Evolutionary conservation across 345 rosid genomes (phyloP).

Genomic region (Trapa bicornis): DNA sequence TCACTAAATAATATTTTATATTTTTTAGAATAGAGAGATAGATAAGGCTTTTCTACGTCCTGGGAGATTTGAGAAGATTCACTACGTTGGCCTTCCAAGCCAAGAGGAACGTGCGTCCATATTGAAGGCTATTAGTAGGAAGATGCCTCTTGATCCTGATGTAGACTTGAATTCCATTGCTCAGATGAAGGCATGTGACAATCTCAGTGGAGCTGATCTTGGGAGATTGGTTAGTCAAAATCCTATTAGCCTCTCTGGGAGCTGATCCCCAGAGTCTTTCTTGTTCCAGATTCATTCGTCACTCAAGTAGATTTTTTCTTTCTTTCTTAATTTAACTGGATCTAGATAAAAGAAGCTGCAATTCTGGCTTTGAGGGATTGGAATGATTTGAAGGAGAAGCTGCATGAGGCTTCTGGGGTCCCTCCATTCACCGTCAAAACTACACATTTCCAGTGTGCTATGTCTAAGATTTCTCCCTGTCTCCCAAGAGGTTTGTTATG

Average conservation of each 20-base stretch:
- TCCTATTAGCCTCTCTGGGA: not conserved
- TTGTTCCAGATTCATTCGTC: too few species aligned
- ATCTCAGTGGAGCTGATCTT: constrained; percentile 88
- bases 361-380: too few species aligned
- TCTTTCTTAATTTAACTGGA: too few species aligned
- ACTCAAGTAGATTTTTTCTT: too few species aligned
- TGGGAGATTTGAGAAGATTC: constrained; percentile 83
- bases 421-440: too few species aligned
- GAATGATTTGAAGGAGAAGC: too few species aligned
- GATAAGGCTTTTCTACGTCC: constrained; percentile 81
- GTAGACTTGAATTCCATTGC: constrained; percentile 66
- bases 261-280: too few species aligned
- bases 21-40: constrained; percentile 65
- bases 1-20: not conserved
- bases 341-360: too few species aligned
- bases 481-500: too few species aligned
- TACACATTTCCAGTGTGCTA: too few species aligned
- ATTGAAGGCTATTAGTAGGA: constrained; percentile 61
- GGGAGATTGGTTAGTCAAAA: constrained; percentile 47
- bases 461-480: too few species aligned
- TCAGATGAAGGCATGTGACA: constrained; percentile 48
- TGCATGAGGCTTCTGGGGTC: too few species aligned
- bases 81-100: constrained; percentile 68
- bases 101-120: constrained; percentile 69
- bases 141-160: constrained; percentile 55